Percentiles rank a stretch among this genome's conserved stretches.
Evolutionary conservation across 768 basidiomycete genomes (phyloP).

Genomic region (Stropharia rugosoannulata): DNA sequence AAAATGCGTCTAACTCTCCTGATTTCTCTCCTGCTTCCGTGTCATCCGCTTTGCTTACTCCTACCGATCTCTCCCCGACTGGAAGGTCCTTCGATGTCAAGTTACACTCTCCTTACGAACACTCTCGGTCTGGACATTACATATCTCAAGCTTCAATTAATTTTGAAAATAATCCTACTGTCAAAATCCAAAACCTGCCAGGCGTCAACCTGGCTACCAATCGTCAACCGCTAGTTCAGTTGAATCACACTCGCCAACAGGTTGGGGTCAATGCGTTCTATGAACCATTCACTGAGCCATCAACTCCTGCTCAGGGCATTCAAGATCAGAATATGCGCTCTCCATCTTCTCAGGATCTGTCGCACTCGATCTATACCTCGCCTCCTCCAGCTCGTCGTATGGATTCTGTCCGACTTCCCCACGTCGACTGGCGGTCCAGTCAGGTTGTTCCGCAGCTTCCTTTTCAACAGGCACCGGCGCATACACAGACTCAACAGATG

Average conservation of each 20-base stretch:
- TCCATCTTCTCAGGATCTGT: conserved; percentile 19
- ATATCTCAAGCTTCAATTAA: conserved; percentile 43
- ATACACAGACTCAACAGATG: conserved; percentile 12
- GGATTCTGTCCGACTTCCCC: conserved; percentile 23
- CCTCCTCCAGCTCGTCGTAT: conserved; percentile 30
- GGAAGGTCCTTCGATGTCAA: conserved; percentile 56
- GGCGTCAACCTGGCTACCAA: conserved; percentile 16
- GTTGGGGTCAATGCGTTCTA: conserved; percentile 35
- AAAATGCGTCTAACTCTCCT: conserved; percentile 54
- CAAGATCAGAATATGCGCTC: conserved; percentile 20
- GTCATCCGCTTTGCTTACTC: conserved; percentile 69
- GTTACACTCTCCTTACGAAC: conserved; percentile 52
- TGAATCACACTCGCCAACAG: conserved; percentile 22
- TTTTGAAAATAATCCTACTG: conserved; percentile 33
- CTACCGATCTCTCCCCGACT: conserved; percentile 71
- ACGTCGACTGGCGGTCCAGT: conserved; percentile 39
- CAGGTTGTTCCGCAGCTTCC: conserved; percentile 25
- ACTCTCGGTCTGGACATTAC: conserved; percentile 38
- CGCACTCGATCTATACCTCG: conserved; percentile 31
- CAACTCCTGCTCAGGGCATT: conserved; percentile 31
- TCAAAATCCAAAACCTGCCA: conserved; percentile 22
- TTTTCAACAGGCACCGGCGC: conserved; percentile 23
- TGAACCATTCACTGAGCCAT: conserved; percentile 51
- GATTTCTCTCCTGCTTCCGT: conserved; percentile 76
- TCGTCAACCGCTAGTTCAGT: conserved; percentile 22